phyloP scores from a whole-genome alignment of 1,139 yeast genomes.

The Geotrichum cucujoidarum region DNA sequence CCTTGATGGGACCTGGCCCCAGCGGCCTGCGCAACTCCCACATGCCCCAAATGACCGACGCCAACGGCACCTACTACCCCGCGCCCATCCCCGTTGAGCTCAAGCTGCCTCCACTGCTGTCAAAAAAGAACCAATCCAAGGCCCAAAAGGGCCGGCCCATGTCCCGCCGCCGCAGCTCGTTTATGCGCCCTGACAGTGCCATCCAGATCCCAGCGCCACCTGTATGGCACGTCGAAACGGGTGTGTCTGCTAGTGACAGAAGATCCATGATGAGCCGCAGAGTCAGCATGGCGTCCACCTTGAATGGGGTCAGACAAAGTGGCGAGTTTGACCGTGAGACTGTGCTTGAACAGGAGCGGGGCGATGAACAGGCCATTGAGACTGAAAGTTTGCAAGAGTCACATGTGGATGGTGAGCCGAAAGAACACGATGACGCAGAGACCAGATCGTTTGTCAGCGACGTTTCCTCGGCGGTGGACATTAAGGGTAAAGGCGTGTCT shows the following conservation, averaged over 20 bases:
- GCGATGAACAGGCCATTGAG: conserved; percentile 17
- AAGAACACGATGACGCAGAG: not conserved
- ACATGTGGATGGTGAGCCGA: conserved; percentile 6
- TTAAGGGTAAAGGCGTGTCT: conserved; percentile 10
- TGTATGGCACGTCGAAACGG: conserved; percentile 18
- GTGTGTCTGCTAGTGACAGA: conserved; percentile 8
- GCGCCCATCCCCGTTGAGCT: conserved; percentile 35
- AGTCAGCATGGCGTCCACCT: conserved; percentile 8
- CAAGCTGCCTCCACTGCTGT: conserved; percentile 27
- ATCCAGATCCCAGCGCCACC: conserved; percentile 19
- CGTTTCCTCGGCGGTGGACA: not conserved
- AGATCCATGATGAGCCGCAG: conserved; percentile 8
- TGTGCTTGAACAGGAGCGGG: conserved; percentile 21
- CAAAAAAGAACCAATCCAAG: conserved; percentile 22
- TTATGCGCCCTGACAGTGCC: conserved; percentile 18
- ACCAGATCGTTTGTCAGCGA: not conserved
- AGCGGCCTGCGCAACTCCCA: conserved; percentile 11
- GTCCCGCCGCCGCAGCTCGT: conserved; percentile 11
- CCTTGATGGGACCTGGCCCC: conserved; percentile 6
- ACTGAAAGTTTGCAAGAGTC: too few relatives aligned
- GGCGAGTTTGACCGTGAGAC: not conserved
- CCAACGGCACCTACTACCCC: conserved; percentile 29
- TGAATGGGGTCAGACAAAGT: conserved; percentile 10
- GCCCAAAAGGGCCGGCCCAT: conserved; percentile 14
- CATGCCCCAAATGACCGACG: conserved; percentile 5